phyloP scores from a whole-genome alignment of 768 basidiomycete genomes.

The Tulasnella sp. region DNA sequence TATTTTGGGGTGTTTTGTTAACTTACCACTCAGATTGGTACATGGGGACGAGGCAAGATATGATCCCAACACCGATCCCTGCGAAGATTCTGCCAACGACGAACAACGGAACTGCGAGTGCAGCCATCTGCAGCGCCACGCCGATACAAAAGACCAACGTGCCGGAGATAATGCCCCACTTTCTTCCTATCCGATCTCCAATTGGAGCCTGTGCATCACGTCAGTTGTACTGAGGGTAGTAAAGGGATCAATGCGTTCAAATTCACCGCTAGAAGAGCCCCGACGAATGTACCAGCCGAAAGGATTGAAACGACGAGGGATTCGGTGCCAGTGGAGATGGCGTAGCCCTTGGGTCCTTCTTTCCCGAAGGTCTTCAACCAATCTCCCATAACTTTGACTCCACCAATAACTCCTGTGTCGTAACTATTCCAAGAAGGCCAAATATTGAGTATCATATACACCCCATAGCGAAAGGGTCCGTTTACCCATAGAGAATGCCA shows the following conservation, averaged over 20 bases:
- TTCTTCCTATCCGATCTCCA: slow-evolving; percentile 16
- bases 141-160: slow-evolving; percentile 20
- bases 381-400: slow-evolving; percentile 55
- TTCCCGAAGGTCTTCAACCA: slow-evolving; percentile 44
- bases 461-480: neutral
- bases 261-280: slow-evolving; percentile 13
- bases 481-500: slow-evolving; percentile 22
- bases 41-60: slow-evolving; percentile 24
- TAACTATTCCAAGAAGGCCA: slow-evolving; percentile 40
- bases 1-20: too few relatives aligned
- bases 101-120: slow-evolving; percentile 14
- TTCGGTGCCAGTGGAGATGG: neutral
- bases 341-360: neutral
- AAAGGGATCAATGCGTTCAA: too few relatives aligned
- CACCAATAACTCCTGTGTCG: slow-evolving; percentile 75
- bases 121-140: slow-evolving; percentile 19
- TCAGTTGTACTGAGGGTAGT: slow-evolving; percentile 4
- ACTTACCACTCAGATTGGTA: slow-evolving; percentile 12
- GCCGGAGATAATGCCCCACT: slow-evolving; percentile 14
- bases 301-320: slow-evolving; percentile 31
- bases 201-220: slow-evolving; percentile 14
- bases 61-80: slow-evolving; percentile 24
- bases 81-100: slow-evolving; percentile 23
- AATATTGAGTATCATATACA: neutral
- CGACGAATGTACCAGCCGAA: slow-evolving; percentile 31